Evolutionary conservation across 2,329 filamentous ascomycete genomes (phyloP).

Genomic region (Elsinoe australis): DNA sequence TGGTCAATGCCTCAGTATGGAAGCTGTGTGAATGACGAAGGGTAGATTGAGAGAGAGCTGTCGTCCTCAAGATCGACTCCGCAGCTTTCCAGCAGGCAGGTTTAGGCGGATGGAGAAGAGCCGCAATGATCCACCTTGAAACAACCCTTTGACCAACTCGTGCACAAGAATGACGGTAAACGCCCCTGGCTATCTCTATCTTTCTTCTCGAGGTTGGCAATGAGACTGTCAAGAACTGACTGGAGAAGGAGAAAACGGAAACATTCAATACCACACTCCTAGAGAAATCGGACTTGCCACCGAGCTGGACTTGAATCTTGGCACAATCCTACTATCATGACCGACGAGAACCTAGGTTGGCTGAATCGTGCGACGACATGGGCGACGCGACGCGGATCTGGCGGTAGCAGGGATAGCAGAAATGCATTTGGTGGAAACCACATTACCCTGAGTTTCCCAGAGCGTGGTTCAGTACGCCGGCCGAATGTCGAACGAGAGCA

Average conservation of each 20-base stretch:
- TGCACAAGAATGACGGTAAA: conserved; percentile 4
- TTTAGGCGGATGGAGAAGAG: neutral
- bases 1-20: neutral
- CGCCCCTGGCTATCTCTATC: neutral
- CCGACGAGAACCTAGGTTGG: conserved; percentile 13
- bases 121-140: conserved; percentile 6
- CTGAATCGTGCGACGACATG: conserved; percentile 16
- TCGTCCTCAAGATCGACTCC: neutral
- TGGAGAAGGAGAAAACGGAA: conserved; percentile 13
- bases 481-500: conserved; percentile 24
- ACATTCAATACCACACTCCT: neutral
- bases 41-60: neutral
- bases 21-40: neutral
- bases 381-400: conserved; percentile 8
- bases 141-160: neutral
- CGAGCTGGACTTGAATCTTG: neutral
- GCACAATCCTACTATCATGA: conserved; percentile 5
- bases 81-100: neutral
- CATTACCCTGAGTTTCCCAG: conserved; percentile 5
- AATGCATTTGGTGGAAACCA: neutral
- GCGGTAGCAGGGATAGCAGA: neutral
- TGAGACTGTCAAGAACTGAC: neutral
- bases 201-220: neutral
- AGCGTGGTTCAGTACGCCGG: neutral
- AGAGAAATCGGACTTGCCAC: neutral